These are phyloP conservation scores for Entomortierella beljakovae DNA, from an alignment of 192 early-diverging fungal genomes.

Conservation along the genomic window DNA sequence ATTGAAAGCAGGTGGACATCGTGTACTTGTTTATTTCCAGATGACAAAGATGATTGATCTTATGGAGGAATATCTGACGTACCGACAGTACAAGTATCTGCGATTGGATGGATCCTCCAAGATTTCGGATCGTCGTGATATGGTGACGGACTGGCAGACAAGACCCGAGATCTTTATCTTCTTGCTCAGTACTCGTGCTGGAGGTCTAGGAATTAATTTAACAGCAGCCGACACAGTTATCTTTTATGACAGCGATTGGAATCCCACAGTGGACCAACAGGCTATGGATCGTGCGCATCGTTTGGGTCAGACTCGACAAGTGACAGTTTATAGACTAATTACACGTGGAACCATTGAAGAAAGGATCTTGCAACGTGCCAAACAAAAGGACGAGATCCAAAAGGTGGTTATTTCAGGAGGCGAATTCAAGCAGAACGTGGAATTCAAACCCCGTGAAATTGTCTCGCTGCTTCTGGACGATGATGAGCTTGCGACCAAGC, in stretches of 20 bases:
- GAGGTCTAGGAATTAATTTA: slow-evolving; percentile 91
- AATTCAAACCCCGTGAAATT: slow-evolving; percentile 92
- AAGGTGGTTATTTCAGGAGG: slow-evolving; percentile 95
- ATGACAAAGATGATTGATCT: slow-evolving; percentile 92
- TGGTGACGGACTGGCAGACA: slow-evolving; percentile 96
- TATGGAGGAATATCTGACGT: slow-evolving; percentile 89
- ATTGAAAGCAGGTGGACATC: slow-evolving; percentile 83
- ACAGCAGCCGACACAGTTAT: slow-evolving; percentile 92
- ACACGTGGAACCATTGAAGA: slow-evolving; percentile 87
- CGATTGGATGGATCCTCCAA: slow-evolving; percentile 90
- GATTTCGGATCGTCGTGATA: slow-evolving; percentile 87
- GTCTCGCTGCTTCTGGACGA: slow-evolving; percentile 88
- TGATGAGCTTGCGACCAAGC: slow-evolving; percentile 66
- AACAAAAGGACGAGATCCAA: slow-evolving; percentile 94
- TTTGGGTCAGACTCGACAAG: slow-evolving; percentile 86
- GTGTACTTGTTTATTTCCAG: slow-evolving; percentile 88
- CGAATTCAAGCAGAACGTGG: slow-evolving; percentile 79
- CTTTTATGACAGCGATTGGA: slow-evolving; percentile 92
- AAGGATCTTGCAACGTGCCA: slow-evolving; percentile 80
- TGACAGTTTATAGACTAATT: slow-evolving; percentile 87
- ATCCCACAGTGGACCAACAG: slow-evolving; percentile 92
- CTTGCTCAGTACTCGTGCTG: slow-evolving; percentile 85
- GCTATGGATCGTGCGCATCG: slow-evolving; percentile 92
- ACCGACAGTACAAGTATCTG: slow-evolving; percentile 88
- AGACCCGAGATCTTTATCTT: slow-evolving; percentile 88